Percentiles rank a stretch among this genome's conserved stretches.
These are phyloP conservation scores for Stereocaulon alpinum DNA, from an alignment of 495 filamentous ascomycete genomes.

Conservation along the genomic window DNA sequence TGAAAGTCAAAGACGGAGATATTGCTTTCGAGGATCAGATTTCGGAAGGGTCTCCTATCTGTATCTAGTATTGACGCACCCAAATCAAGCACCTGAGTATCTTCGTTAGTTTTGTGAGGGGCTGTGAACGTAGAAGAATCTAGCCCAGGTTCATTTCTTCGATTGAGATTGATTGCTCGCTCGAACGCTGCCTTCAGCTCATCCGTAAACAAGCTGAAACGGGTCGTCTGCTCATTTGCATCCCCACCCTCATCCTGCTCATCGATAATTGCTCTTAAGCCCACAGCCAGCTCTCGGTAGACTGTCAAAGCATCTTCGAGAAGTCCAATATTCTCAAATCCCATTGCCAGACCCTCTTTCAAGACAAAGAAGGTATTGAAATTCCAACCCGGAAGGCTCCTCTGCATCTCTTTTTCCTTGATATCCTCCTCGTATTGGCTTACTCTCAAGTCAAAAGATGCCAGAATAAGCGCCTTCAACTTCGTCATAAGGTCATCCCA, in stretches of 20 bases:
- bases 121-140: no score
- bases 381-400: constrained; percentile 89
- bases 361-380: constrained; percentile 98
- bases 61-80: constrained; percentile 54
- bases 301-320: constrained; percentile 89
- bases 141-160: not conserved
- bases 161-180: constrained; percentile 26
- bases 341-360: constrained; percentile 86
- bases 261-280: constrained; percentile 68
- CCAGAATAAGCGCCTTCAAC: constrained; percentile 75
- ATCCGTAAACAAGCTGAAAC: constrained; percentile 58
- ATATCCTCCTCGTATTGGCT: constrained; percentile 96
- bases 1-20: constrained; percentile 97
- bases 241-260: constrained; percentile 52
- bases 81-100: constrained; percentile 27
- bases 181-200: constrained; percentile 54
- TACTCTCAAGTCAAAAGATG: constrained; percentile 84
- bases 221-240: constrained; percentile 49
- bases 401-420: constrained; percentile 81
- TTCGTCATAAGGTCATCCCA: constrained; percentile 80
- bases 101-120: not conserved
- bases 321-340: constrained; percentile 91
- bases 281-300: constrained; percentile 85
- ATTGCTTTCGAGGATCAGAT: constrained; percentile 87
- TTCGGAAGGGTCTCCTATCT: constrained; percentile 72